Percentiles rank a stretch among this genome's conserved stretches.
These are phyloP conservation scores for Parietichytrium sp. DNA, from an alignment of 108 stramenopile genomes.

Conservation along the genomic window DNA sequence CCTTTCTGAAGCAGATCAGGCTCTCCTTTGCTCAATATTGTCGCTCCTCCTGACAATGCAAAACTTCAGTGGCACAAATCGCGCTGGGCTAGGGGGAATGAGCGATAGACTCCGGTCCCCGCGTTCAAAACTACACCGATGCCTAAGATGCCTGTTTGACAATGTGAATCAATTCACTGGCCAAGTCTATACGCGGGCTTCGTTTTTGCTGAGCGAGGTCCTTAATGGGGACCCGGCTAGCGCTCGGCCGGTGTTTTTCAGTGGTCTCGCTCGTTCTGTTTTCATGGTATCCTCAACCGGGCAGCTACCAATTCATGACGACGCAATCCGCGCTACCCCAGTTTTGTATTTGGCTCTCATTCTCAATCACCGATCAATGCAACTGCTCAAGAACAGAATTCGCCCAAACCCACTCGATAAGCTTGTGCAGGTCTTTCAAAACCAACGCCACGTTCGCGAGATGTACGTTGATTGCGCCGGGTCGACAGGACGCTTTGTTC, in stretches of 20 bases:
- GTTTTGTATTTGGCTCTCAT: background rate
- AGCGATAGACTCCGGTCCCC: background rate
- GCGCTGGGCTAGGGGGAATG: background rate
- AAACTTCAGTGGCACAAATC: background rate
- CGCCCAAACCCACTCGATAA: constrained; percentile 23
- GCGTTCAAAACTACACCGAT: background rate
- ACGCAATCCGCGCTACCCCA: background rate
- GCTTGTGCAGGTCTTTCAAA: background rate
- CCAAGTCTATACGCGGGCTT: background rate
- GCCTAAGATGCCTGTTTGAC: constrained; percentile 1
- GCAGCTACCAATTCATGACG: background rate
- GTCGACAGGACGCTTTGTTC: background rate
- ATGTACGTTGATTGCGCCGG: background rate
- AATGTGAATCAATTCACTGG: background rate
- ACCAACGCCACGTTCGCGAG: background rate
- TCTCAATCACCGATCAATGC: background rate
- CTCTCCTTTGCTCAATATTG: background rate
- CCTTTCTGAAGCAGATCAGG: background rate
- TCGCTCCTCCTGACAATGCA: background rate
- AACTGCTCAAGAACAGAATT: background rate
- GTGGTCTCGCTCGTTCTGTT: constrained; percentile 16
- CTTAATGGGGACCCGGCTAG: constrained; percentile 15
- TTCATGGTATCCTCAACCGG: background rate
- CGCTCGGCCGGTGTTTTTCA: background rate
- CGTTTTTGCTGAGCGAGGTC: background rate